phyloP scores from a whole-genome alignment of 2,329 filamentous ascomycete species.

The Fusarium nanum region DNA sequence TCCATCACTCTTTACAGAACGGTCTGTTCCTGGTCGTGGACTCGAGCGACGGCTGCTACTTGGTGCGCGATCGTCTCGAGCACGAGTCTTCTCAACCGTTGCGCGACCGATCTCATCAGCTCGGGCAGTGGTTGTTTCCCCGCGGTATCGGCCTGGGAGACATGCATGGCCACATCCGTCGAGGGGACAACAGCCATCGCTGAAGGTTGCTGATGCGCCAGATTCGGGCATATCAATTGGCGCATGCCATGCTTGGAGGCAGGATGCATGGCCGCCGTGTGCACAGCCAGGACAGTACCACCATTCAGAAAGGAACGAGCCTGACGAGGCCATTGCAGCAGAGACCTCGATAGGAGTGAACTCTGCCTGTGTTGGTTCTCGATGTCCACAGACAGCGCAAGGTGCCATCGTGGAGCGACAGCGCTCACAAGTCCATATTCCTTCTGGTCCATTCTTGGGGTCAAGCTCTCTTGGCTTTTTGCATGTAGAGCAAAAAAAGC shows the following conservation, averaged over 20 bases:
- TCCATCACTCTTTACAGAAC: slow-evolving; percentile 57
- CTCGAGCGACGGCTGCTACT: slow-evolving; percentile 48
- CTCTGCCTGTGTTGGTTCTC: slow-evolving; percentile 60
- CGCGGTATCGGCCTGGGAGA: slow-evolving; percentile 66
- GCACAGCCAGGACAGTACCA: slow-evolving; percentile 73
- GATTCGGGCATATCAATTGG: slow-evolving; percentile 41
- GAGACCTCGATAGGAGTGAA: slow-evolving; percentile 50
- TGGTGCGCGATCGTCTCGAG: slow-evolving; percentile 42
- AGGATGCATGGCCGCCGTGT: slow-evolving; percentile 71
- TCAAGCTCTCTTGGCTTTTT: slow-evolving; percentile 67
- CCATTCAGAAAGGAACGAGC: slow-evolving; percentile 60
- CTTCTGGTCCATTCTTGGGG: slow-evolving; percentile 56
- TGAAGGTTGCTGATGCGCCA: slow-evolving; percentile 49
- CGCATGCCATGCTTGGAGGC: slow-evolving; percentile 69
- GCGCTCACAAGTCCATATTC: slow-evolving; percentile 69
- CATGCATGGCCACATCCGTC: slow-evolving; percentile 74
- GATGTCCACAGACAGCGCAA: slow-evolving; percentile 69
- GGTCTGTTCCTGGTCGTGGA: slow-evolving; percentile 42
- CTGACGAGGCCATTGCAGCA: slow-evolving; percentile 42
- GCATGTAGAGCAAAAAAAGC: slow-evolving; percentile 66
- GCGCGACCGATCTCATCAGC: slow-evolving; percentile 65
- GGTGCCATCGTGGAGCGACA: slow-evolving; percentile 65
- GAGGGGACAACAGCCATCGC: slow-evolving; percentile 71
- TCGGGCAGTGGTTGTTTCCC: slow-evolving; percentile 58
- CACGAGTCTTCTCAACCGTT: slow-evolving; percentile 55